Evolutionary conservation across 2,329 filamentous ascomycete genomes (phyloP).

Genomic region (Phialophora verrucosa): DNA sequence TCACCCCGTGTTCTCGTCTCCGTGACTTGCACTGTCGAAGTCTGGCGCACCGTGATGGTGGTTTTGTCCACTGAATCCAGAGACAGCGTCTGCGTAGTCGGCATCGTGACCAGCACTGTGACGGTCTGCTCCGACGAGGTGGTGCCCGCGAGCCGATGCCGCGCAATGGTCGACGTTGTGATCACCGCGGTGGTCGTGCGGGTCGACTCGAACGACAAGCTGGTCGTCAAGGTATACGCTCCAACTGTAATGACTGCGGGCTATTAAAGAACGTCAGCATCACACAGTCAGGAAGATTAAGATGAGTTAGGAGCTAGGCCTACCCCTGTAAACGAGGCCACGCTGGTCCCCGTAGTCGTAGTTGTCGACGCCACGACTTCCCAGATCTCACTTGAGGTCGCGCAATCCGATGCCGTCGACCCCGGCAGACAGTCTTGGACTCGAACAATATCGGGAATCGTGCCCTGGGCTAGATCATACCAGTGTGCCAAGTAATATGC

Average conservation of each 20-base stretch:
- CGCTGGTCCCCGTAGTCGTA: slow-evolving; percentile 19
- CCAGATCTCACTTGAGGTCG: slow-evolving; percentile 34
- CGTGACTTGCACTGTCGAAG: slow-evolving; percentile 19
- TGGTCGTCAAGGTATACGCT: slow-evolving; percentile 22
- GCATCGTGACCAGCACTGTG: slow-evolving; percentile 27
- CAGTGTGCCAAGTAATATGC: slow-evolving; percentile 35
- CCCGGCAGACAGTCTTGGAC: slow-evolving; percentile 30
- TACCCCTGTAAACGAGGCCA: slow-evolving; percentile 29
- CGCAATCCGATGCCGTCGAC: slow-evolving; percentile 19
- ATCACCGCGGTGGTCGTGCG: slow-evolving; percentile 17
- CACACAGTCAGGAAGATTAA: not conserved
- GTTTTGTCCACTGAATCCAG: slow-evolving; percentile 18
- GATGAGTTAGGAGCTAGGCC: not conserved
- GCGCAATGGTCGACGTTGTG: slow-evolving; percentile 19
- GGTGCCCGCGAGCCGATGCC: slow-evolving; percentile 7
- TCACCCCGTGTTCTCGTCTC: slow-evolving; percentile 22
- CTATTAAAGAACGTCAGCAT: slow-evolving; percentile 13
- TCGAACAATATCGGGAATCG: slow-evolving; percentile 27
- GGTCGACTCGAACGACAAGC: slow-evolving; percentile 26
- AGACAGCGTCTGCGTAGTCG: slow-evolving; percentile 24
- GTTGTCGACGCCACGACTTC: slow-evolving; percentile 19
- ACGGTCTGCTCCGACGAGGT: slow-evolving; percentile 18
- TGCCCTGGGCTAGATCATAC: slow-evolving; percentile 30
- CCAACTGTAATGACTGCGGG: slow-evolving; percentile 22
- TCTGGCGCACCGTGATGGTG: slow-evolving; percentile 20